These are phyloP conservation scores for Coemansia sp. DNA, from an alignment of 192 early-diverging fungal genomes.

Conservation along the genomic window DNA sequence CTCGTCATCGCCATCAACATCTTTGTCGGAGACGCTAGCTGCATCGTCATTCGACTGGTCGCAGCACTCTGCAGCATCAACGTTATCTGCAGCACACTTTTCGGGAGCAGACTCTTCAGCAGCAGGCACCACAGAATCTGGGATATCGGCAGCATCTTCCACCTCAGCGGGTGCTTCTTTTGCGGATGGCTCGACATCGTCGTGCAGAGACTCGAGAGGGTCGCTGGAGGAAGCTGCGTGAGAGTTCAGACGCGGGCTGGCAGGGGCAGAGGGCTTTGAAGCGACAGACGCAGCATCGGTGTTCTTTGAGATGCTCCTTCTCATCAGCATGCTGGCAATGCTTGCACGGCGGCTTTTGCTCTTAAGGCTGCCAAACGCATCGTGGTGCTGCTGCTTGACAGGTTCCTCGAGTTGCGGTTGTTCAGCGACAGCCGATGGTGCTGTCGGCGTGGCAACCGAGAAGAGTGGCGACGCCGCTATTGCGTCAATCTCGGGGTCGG, in stretches of 20 bases:
- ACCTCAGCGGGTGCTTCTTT: background rate
- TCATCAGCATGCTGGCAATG: slow-evolving; percentile 39
- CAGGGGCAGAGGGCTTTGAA: background rate
- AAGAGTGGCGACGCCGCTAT: slow-evolving; percentile 37
- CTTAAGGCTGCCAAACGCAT: slow-evolving; percentile 10
- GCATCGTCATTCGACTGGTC: background rate
- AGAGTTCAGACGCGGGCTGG: background rate
- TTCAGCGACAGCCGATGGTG: background rate
- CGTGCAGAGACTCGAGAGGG: background rate
- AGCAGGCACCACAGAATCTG: background rate
- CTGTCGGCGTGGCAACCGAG: background rate
- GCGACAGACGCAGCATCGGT: slow-evolving; percentile 4
- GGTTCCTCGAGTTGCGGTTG: background rate
- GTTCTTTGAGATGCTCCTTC: slow-evolving; percentile 6
- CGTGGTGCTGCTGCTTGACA: background rate
- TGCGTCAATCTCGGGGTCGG: slow-evolving; percentile 32
- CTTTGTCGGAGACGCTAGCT: background rate
- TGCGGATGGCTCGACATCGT: background rate
- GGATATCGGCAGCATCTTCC: slow-evolving; percentile 1
- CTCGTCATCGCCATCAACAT: too few species aligned
- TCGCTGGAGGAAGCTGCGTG: background rate
- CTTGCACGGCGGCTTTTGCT: slow-evolving; percentile 28
- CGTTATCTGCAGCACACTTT: background rate
- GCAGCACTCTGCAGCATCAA: background rate
- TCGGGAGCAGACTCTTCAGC: background rate